These are phyloP conservation scores for Raddia guianensis DNA, from an alignment of 176 grass and related monocot species.

Conservation along the genomic window DNA sequence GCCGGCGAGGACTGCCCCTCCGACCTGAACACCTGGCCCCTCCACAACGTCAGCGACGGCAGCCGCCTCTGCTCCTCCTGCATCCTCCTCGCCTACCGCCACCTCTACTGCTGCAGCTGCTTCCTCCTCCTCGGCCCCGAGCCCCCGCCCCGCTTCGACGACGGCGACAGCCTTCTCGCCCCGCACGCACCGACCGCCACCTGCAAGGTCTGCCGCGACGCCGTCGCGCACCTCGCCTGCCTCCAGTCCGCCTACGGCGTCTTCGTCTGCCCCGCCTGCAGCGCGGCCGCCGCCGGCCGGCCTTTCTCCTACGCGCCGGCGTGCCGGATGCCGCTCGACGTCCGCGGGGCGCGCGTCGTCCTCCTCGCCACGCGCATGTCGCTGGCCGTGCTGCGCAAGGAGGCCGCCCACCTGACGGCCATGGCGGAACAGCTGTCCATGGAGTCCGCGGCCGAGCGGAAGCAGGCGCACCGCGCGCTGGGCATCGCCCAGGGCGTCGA, in stretches of 20 bases:
- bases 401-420: slow-evolving; percentile 4
- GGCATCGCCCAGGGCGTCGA: not conserved
- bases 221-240: slow-evolving; percentile 52
- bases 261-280: slow-evolving; percentile 57
- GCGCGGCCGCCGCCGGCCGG: slow-evolving; percentile 1
- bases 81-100: slow-evolving; percentile 58
- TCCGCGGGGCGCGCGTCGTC: slow-evolving; percentile 21
- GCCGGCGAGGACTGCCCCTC: slow-evolving; percentile 46
- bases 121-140: slow-evolving; percentile 41
- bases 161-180: not conserved
- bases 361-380: slow-evolving; percentile 44
- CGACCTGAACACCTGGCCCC: slow-evolving; percentile 48
- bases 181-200: slow-evolving; percentile 17
- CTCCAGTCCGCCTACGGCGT: not conserved
- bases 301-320: slow-evolving; percentile 45
- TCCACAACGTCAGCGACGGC: slow-evolving; percentile 53
- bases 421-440: slow-evolving; percentile 33
- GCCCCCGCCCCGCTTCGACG: not conserved
- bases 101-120: slow-evolving; percentile 70
- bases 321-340: slow-evolving; percentile 11
- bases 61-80: slow-evolving; percentile 60
- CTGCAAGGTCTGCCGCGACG: slow-evolving; percentile 44
- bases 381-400: slow-evolving; percentile 20
- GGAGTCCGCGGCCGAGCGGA: slow-evolving; percentile 32
- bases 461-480: slow-evolving; percentile 39